A percentile compares a stretch with the other conserved stretches of the same genome.
Conservation (phyloP, 129 eudicot genomes). For the Chrysanthemum seticuspe region DNA sequence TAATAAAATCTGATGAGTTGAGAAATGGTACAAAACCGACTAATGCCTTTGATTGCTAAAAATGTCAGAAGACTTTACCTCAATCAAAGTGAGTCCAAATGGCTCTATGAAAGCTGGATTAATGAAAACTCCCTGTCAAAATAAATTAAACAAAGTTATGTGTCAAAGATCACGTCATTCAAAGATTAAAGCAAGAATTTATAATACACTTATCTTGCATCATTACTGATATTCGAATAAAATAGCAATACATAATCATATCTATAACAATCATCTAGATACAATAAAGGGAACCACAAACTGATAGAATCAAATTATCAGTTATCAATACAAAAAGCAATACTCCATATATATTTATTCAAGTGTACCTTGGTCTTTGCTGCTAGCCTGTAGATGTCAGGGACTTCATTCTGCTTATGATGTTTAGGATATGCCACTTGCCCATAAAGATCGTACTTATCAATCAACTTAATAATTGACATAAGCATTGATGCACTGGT, state of each 20-base stretch:
- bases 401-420: constrained; percentile 91
- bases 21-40: not conserved
- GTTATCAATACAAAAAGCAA: constrained; percentile 1
- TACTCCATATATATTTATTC: not conserved
- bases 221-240: not conserved
- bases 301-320: not conserved
- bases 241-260: too few relatives aligned
- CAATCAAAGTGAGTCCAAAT: constrained; percentile 95
- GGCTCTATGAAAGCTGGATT: constrained; percentile 99
- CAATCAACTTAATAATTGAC: constrained; percentile 66
- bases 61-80: constrained; percentile 46
- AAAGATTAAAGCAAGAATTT: not conserved
- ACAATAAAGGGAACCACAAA: too few relatives aligned
- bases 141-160: constrained; percentile 14
- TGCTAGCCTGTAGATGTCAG: constrained; percentile 92
- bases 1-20: constrained; percentile 17
- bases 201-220: not conserved
- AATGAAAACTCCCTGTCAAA: constrained; percentile 88
- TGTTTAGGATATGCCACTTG: constrained; percentile 99
- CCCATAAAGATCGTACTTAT: constrained; percentile 95
- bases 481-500: constrained; percentile 43
- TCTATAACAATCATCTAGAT: too few relatives aligned
- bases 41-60: not conserved
- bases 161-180: constrained; percentile 5
- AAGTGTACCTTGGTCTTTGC: constrained; percentile 92